These are phyloP conservation scores for Linderina pennispora DNA, from an alignment of 192 early-diverging fungal species.

Conservation along the genomic window DNA sequence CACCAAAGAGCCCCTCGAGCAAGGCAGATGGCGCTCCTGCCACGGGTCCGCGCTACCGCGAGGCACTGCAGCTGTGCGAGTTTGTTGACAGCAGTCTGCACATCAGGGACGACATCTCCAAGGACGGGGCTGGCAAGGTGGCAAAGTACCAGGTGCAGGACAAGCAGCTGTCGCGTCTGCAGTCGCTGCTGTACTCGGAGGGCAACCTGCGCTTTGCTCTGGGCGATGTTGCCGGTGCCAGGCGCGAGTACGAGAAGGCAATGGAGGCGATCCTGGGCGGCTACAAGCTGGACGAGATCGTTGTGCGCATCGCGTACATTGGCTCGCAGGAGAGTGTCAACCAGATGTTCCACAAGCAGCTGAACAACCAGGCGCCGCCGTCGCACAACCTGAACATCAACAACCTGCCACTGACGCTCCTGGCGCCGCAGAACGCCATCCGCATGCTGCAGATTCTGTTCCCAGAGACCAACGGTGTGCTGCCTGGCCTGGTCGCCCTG, in stretches of 20 bases:
- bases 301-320: conserved; percentile 41
- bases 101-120: conserved; percentile 8
- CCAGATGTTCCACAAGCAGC: conserved; percentile 36
- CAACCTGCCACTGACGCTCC: conserved; percentile 50
- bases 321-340: conserved; percentile 35
- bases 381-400: conserved; percentile 16
- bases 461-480: conserved; percentile 54
- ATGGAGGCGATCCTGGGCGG: conserved; percentile 66
- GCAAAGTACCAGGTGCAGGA: conserved; percentile 45
- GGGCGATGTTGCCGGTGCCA: conserved; percentile 63
- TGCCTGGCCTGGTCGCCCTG: conserved; percentile 57
- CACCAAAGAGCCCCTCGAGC: conserved; percentile 5
- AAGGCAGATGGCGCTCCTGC: conserved; percentile 9
- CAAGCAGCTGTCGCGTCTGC: conserved; percentile 64
- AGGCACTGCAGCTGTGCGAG: conserved; percentile 79
- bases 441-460: conserved; percentile 54
- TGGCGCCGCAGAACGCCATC: conserved; percentile 58
- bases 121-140: conserved; percentile 3
- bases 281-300: conserved; percentile 33
- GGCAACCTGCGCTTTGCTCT: conserved; percentile 79
- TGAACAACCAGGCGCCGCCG: conserved; percentile 17
- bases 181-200: conserved; percentile 82
- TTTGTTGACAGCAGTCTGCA: conserved; percentile 63
- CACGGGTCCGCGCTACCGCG: conserved; percentile 54
- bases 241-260: conserved; percentile 77